Base-by-base conservation (phyloP, 345 rosid genomes). In the Ceriops tagal region DNA sequence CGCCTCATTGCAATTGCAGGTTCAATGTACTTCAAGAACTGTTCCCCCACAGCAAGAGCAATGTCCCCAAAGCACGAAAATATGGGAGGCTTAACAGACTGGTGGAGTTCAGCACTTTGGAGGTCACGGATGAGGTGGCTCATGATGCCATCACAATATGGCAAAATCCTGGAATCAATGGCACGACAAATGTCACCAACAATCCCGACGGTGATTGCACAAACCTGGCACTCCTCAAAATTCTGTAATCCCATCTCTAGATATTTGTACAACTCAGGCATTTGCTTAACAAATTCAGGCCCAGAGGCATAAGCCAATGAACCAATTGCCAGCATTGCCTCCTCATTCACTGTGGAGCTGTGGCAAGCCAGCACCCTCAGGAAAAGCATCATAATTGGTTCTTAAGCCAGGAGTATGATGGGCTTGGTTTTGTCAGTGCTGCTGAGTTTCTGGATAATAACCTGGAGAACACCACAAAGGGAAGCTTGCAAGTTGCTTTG, bases 251-350 rank as follows among this genome's bases (percentile, higher is more conserved):
- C 97, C 86, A 86, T 87, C 83, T 93, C 91, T 68, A 93, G 73
- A 70, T 88, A 88, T 77, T 89, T 88, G 81, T 77, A 88, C 63
- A 93, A 80, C 81, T 88, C 92, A 1, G 86, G 73, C 90, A 93
- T 85, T 70, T 93, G 91, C 72, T 86, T 91, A 51, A 63, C 84
- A 67, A 93, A 93, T 70, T 83, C 91, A 20, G 90, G 56, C 62
- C 97, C 98, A 73, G 88, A 82, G 2, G 96, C 97, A 77, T 92
- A 87, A 65, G 99, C 99, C 55, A 95, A 88, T 19, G 97, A 88
- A 74, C 97, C 99, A 6, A 95, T 88, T 57, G 97, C 99, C 43
- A 95, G 97, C 99, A 95, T 95, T 57, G 97, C 97, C 78, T 95
- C 99, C 83, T 95, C 96, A 19, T 92, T 96, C 60, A 90, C 96